Evolutionary conservation across 2,329 filamentous ascomycete genomes (phyloP).

Genomic region (Didymella arachidicola): DNA sequence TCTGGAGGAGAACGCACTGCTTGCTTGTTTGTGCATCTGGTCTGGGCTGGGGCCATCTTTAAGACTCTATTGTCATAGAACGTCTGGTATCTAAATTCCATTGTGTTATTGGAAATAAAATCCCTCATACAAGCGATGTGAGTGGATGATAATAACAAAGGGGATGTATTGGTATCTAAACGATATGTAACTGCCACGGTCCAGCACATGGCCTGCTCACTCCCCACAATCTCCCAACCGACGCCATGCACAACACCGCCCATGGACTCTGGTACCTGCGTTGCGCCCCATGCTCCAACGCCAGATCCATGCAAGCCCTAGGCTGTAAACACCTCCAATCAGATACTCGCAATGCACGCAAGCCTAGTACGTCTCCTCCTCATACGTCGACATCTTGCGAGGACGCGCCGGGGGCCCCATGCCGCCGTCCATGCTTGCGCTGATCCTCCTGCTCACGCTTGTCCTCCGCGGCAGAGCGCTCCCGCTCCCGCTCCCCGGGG

Average conservation of each 20-base stretch:
- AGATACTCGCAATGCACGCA: conserved; percentile 5
- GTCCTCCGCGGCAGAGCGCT: conserved; percentile 59
- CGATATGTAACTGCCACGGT: conserved; percentile 31
- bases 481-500: conserved; percentile 52
- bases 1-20: too few species aligned
- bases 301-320: conserved; percentile 17
- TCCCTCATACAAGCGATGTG: too few species aligned
- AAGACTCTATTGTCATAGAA: background rate
- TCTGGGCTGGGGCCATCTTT: background rate
- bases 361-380: conserved; percentile 64
- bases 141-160: conserved; percentile 29
- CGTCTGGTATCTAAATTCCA: too few species aligned
- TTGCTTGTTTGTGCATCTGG: too few species aligned
- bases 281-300: conserved; percentile 12
- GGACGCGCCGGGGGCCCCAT: conserved; percentile 58
- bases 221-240: conserved; percentile 3
- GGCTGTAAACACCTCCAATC: conserved; percentile 11
- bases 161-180: conserved; percentile 43
- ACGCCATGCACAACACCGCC: conserved; percentile 8
- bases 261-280: conserved; percentile 6
- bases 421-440: conserved; percentile 52
- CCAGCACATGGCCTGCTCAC: conserved; percentile 21
- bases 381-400: conserved; percentile 58
- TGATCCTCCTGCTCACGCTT: conserved; percentile 55
- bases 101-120: too few species aligned